These are phyloP conservation scores for Chenopodium suecicum DNA, from an alignment of 148 eudicot species.

Conservation along the genomic window DNA sequence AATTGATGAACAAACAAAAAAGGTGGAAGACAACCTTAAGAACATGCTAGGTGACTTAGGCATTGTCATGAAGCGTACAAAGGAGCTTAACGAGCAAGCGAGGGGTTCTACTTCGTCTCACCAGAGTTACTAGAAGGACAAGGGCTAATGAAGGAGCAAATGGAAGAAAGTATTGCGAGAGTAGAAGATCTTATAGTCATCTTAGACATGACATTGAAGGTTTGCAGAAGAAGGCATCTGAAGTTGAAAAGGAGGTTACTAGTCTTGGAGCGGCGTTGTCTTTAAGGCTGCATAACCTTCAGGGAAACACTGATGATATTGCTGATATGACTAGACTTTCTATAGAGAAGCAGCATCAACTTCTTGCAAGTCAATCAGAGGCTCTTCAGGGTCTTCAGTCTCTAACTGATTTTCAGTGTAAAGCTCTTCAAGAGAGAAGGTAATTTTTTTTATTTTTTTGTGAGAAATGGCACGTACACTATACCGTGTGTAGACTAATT, in stretches of 20 bases:
- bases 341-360: constrained; percentile 62
- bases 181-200: constrained; percentile 21
- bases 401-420: constrained; percentile 47
- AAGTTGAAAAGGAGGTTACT: constrained; percentile 56
- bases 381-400: constrained; percentile 66
- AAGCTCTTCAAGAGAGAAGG: constrained; percentile 88
- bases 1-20: constrained; percentile 25
- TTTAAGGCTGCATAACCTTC: constrained; percentile 50
- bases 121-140: constrained; percentile 28
- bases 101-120: constrained; percentile 21
- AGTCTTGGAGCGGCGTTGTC: constrained; percentile 56
- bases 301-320: constrained; percentile 71
- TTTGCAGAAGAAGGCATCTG: constrained; percentile 25
- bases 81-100: constrained; percentile 28
- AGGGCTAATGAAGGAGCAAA: constrained; percentile 21
- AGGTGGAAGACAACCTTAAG: constrained; percentile 22
- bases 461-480: too few relatives aligned
- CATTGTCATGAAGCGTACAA: constrained; percentile 19
- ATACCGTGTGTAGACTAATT: too few relatives aligned
- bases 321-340: constrained; percentile 53
- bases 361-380: constrained; percentile 54
- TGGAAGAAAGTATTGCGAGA: constrained; percentile 29
- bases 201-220: constrained; percentile 13
- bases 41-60: constrained; percentile 23
- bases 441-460: constrained; percentile 2